Evolutionary conservation across 2,329 filamentous ascomycete species (phyloP), one percentile per base, ranked within the genome.

Genomic region (Taxawa tesnikishii): DNA sequence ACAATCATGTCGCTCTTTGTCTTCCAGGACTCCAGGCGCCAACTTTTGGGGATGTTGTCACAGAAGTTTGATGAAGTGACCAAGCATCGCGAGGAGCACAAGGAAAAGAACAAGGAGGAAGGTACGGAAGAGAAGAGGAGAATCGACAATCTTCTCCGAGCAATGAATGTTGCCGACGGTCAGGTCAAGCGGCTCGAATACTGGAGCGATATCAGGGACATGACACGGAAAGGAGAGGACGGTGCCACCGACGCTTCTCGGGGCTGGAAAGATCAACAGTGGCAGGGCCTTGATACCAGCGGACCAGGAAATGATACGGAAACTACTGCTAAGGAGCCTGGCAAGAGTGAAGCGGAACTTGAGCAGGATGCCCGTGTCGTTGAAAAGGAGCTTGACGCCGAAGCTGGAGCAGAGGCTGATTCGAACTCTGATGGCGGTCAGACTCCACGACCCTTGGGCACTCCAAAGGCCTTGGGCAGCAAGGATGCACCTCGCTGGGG

Each of bases 1-100:
- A 75, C 84, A 27, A 81, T 94, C 43, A 87, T 94, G 84, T 67
- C 74, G 1, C 66, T 81, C 36, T 83, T 96, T 47, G 67, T 98
- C 13, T 98, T 94, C 51, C 88, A 96, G 54, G 77, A 79, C 12
- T 94, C 87, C 3, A 73, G 87, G 15, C 74, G 79, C 39, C 73
- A 85, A 36, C 66, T 96, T 4, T 65, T 94, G 11, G 66, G 73
- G 12, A 71, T 75, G 31, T 61, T 98, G 28, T 75, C 49, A 15
- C 38, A 71, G n/a, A 63, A 72, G 9, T 66, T 79, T 41, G 68
- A 81, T 29, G 59, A 67, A 41, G 53, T 66, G 15, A 56, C 64
- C 35, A 56, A 62, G 18, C 63, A 71, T 40, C 61, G 65, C 11
- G 55, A 68, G 36, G 55, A 60, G 36, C 59, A 65, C 25, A 50